Evolutionary conservation across 2,329 filamentous ascomycete genomes (phyloP).

Genomic region (Apiospora pterosperma): DNA sequence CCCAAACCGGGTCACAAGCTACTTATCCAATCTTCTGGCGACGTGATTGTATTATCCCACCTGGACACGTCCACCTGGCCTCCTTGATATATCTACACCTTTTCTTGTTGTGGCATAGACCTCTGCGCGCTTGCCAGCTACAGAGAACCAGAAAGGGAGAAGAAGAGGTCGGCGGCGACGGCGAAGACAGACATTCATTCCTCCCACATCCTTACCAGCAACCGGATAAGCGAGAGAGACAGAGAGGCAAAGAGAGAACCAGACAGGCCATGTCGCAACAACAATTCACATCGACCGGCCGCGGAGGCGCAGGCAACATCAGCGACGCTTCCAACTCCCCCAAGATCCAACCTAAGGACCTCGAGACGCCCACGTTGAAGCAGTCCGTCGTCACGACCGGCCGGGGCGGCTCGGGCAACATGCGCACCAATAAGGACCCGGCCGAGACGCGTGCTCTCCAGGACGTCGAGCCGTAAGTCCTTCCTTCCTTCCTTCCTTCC

Average conservation of each 20-base stretch:
- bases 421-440: constrained; percentile 71
- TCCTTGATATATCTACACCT: not conserved
- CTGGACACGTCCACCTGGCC: not conserved
- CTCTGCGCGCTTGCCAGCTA: not conserved
- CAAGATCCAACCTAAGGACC: constrained; percentile 55
- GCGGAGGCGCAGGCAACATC: constrained; percentile 78
- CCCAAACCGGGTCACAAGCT: not conserved
- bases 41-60: constrained; percentile 1
- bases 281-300: constrained; percentile 61
- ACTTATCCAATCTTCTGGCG: not conserved
- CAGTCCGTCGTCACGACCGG: constrained; percentile 83
- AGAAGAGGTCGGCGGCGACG: not conserved
- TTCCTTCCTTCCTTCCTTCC: constrained; percentile 13
- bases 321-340: constrained; percentile 47
- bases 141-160: too few relatives aligned
- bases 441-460: constrained; percentile 74
- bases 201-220: not conserved
- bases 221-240: not conserved
- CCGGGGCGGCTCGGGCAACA: constrained; percentile 84
- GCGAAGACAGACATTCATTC: not conserved
- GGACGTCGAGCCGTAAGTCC: constrained; percentile 70
- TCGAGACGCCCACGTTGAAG: constrained; percentile 82
- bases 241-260: not conserved
- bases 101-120: not conserved
- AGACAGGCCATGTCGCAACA: constrained; percentile 32